These are phyloP conservation scores for Dipteronia sinensis DNA, from an alignment of 345 rosid species.

Conservation along the genomic window DNA sequence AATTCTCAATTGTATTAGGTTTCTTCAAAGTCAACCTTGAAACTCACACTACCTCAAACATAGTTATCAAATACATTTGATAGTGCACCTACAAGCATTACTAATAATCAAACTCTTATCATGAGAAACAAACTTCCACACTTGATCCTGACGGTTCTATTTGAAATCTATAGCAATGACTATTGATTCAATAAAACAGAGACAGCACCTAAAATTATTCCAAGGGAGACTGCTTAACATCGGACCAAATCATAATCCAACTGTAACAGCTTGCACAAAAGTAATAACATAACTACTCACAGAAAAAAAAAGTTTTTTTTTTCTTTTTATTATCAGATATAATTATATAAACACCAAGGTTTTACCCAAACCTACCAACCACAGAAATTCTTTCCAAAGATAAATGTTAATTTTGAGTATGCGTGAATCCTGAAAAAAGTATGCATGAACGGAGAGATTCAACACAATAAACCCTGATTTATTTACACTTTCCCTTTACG, in stretches of 20 bases:
- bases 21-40: not conserved
- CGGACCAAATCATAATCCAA: not conserved
- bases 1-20: slow-evolving; percentile 2
- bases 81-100: slow-evolving; percentile 15
- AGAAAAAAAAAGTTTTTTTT: not conserved
- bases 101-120: slow-evolving; percentile 1
- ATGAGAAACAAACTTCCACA: slow-evolving; percentile 1
- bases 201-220: not conserved
- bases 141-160: not conserved
- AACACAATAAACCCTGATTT: not conserved
- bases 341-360: not conserved
- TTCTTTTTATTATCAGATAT: not conserved
- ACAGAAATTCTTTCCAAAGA: not conserved
- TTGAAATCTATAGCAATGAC: not conserved
- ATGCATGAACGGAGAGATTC: not conserved
- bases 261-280: not conserved
- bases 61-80: not conserved
- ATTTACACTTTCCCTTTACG: not conserved
- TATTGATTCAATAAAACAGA: not conserved
- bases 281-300: slow-evolving; percentile 12
- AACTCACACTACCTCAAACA: slow-evolving; percentile 9
- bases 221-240: not conserved
- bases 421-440: not conserved
- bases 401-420: not conserved
- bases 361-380: slow-evolving; percentile 5